These are phyloP conservation scores for Fistulifera pelliculosa DNA, from an alignment of 108 stramenopile species.

Conservation along the genomic window DNA sequence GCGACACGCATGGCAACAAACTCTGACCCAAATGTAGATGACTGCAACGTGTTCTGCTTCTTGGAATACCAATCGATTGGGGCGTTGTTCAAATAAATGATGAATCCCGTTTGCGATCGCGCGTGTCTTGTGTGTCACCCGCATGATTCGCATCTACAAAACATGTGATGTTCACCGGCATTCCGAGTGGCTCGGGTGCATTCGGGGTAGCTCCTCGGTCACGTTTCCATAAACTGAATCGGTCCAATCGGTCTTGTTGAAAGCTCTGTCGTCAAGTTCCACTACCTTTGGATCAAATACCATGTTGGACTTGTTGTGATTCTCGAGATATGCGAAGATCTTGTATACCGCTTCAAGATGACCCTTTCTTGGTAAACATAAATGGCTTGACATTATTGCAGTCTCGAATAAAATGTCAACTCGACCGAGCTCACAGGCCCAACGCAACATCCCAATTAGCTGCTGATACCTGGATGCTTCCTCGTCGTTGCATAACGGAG, in stretches of 20 bases:
- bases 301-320: slow-evolving; percentile 4
- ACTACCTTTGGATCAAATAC: slow-evolving; percentile 16
- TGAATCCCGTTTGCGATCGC: slow-evolving; percentile 10
- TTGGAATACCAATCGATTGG: slow-evolving; percentile 12
- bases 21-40: slow-evolving; percentile 16
- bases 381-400: slow-evolving; percentile 32
- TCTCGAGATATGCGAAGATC: slow-evolving; percentile 32
- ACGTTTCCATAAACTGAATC: slow-evolving; percentile 14
- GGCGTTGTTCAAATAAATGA: slow-evolving; percentile 8
- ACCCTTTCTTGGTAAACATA: slow-evolving; percentile 37
- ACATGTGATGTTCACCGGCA: slow-evolving; percentile 5
- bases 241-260: slow-evolving; percentile 6
- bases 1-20: slow-evolving; percentile 10
- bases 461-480: background rate
- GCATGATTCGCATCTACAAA: slow-evolving; percentile 6
- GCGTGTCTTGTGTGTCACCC: slow-evolving; percentile 4
- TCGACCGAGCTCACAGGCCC: slow-evolving; percentile 29
- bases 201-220: slow-evolving; percentile 5
- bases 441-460: slow-evolving; percentile 12
- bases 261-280: background rate
- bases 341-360: slow-evolving; percentile 33
- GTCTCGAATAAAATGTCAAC: slow-evolving; percentile 33
- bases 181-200: slow-evolving; percentile 10
- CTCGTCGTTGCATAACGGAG: background rate
- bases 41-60: slow-evolving; percentile 13